Evolutionary conservation across 2,329 filamentous ascomycete species (phyloP).

Genomic region (Aspergillus sp.): DNA sequence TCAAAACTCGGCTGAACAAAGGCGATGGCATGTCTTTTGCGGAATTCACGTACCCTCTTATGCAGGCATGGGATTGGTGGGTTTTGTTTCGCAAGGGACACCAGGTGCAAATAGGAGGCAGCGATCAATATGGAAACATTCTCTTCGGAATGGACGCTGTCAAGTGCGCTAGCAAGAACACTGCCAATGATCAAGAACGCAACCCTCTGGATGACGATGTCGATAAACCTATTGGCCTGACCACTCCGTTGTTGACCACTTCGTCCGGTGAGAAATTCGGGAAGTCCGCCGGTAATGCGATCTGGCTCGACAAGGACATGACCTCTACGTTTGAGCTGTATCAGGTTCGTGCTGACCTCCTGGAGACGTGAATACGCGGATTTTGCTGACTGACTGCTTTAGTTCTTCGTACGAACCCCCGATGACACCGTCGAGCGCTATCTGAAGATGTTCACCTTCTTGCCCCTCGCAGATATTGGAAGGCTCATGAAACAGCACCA

Average conservation of each 20-base stretch:
- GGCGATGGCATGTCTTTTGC: constrained; percentile 90
- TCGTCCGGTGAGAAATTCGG: constrained; percentile 83
- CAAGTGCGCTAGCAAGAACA: constrained; percentile 58
- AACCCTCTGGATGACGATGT: constrained; percentile 29
- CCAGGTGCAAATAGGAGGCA: constrained; percentile 85
- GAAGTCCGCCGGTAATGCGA: constrained; percentile 85
- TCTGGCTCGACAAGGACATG: constrained; percentile 81
- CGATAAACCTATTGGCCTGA: constrained; percentile 66
- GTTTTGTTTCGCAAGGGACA: constrained; percentile 64
- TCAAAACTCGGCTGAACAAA: constrained; percentile 72
- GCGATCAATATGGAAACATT: constrained; percentile 96
- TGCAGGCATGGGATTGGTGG: constrained; percentile 98
- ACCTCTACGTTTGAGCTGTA: constrained; percentile 82
- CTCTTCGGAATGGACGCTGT: constrained; percentile 79
- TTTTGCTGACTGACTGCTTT: constrained; percentile 18
- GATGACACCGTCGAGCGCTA: constrained; percentile 75
- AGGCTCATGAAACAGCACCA: constrained; percentile 60
- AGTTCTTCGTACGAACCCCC: constrained; percentile 76
- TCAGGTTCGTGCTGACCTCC: constrained; percentile 39
- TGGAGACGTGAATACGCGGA: too few species aligned
- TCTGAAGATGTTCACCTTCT: constrained; percentile 83
- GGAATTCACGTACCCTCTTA: constrained; percentile 85
- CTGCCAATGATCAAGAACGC: constrained; percentile 29
- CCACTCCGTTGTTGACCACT: constrained; percentile 81
- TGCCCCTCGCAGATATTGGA: constrained; percentile 62